Base-by-base conservation (phyloP, 352 stramenopile genomes). In the Phytopythium helicoides region DNA sequence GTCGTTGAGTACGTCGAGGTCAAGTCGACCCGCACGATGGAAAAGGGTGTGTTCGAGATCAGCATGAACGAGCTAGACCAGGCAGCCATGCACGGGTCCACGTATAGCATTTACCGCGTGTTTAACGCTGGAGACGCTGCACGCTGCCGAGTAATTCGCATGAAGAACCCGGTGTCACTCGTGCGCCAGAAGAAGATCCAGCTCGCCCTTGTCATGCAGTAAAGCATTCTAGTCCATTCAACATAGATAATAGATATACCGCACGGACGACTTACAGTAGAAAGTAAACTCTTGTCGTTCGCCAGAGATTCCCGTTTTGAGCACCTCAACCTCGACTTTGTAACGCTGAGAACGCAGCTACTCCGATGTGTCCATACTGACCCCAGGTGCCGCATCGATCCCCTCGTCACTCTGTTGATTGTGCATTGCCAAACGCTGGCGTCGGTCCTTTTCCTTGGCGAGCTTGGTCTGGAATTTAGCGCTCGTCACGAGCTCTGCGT, bases 11-110 rank as follows among this genome's bases (percentile, higher is more conserved):
- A 88, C 59, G 72, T 93, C 26, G 85, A 95, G 55, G 85, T 95
- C 39, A 95, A 95, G 51, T 81, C 80, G 34, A 95, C 85, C 37
- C 81, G 83, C 28, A 95, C 83, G 19, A 91, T 89, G 74, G 85
- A 95, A 60, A 95, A 95, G 54, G 68, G 70, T 22, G 66, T 89
- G 52, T 95, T 95, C 42, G 85, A 95, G 76, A 95, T 95, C 62
- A 92, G 81, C 51, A 88, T 92, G 76, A 92, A 95, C 62, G 85
- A 94, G 54, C 60, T 95, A 56, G 82, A 95, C 60, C 76, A 90
- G 48, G 85, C 85, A n/a, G 68, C 68, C 16, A 69, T 83, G 6
- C 81, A 89, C 58, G 85, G 85, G 19, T 91, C 82, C 14, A 75
- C 66, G 25, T 95, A 92, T 69, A 70, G 62, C 47, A 93, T 95